phyloP scores from a whole-genome alignment of 2,329 filamentous ascomycete species.

The Arthrobotrys musiformis region DNA sequence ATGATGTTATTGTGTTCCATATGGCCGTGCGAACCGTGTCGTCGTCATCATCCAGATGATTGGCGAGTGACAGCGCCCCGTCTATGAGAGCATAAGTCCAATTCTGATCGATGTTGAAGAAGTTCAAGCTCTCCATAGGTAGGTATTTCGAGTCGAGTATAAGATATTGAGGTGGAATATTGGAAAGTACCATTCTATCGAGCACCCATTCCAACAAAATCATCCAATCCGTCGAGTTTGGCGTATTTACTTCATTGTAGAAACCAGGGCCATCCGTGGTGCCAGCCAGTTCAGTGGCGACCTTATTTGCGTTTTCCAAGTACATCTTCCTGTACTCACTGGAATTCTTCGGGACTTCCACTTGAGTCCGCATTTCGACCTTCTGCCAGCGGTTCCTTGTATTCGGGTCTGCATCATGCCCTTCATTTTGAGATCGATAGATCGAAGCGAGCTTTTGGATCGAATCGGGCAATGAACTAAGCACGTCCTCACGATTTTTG shows the following conservation, averaged over 20 bases:
- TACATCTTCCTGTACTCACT: too few species aligned
- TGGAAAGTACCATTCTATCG: conserved; percentile 62
- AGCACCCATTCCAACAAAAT: conserved; percentile 62
- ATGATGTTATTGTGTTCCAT: too few species aligned
- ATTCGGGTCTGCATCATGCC: not conserved
- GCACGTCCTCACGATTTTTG: not conserved
- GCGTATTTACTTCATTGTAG: conserved; percentile 62
- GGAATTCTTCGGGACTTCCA: not conserved
- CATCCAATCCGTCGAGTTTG: conserved; percentile 62
- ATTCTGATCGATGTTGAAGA: conserved; percentile 64
- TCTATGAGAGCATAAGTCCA: conserved; percentile 65
- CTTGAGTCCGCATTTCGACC: conserved; percentile 36
- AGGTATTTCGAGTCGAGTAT: conserved; percentile 62
- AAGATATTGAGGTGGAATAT: conserved; percentile 64
- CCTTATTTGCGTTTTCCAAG: not conserved
- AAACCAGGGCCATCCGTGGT: not conserved
- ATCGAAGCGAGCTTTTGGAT: not conserved
- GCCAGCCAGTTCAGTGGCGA: conserved; percentile 28
- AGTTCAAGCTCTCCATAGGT: conserved; percentile 62
- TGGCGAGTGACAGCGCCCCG: conserved; percentile 63
- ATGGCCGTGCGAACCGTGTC: not conserved
- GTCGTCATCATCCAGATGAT: conserved; percentile 60
- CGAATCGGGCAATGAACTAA: not conserved
- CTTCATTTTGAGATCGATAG: not conserved
- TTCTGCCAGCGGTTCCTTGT: not conserved